A percentile compares a stretch with the other conserved stretches of the same genome.
These are phyloP conservation scores for Pseudocercospora vitis DNA, from an alignment of 2,329 filamentous ascomycete species.

Conservation along the genomic window DNA sequence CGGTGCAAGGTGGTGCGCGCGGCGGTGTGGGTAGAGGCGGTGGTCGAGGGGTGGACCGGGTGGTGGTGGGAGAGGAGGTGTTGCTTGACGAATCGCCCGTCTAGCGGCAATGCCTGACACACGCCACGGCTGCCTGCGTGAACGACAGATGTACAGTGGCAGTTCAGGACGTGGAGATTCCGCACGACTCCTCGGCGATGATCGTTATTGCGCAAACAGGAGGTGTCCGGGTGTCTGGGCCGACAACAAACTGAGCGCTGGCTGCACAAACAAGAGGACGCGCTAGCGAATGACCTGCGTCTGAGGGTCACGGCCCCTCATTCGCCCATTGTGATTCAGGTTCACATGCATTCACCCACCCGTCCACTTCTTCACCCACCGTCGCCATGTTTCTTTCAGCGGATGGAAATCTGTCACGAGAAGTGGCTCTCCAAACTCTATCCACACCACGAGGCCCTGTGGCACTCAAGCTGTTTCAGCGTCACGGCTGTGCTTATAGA, in stretches of 20 bases:
- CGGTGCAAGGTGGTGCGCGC: slow-evolving; percentile 2
- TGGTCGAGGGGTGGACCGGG: neutral
- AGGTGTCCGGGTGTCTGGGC: neutral
- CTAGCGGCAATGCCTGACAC: too few relatives aligned
- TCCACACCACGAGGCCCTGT: too few relatives aligned
- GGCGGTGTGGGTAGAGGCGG: slow-evolving; percentile 1
- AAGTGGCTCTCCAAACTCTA: neutral
- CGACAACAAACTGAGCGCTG: neutral
- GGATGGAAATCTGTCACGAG: slow-evolving; percentile 4
- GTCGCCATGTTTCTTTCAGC: too few relatives aligned
- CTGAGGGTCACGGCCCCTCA: neutral
- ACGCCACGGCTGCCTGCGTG: slow-evolving; percentile 1
- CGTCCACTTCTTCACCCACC: too few relatives aligned
- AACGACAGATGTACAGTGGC: neutral
- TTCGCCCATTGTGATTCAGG: neutral
- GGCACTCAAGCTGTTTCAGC: too few relatives aligned
- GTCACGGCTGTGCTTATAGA: slow-evolving; percentile 4
- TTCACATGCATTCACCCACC: neutral
- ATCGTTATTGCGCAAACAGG: too few relatives aligned
- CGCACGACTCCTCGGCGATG: too few relatives aligned
- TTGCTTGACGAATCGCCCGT: too few relatives aligned
- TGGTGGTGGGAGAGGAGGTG: neutral
- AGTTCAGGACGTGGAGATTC: neutral
- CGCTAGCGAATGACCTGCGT: slow-evolving; percentile 1
- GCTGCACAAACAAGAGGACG: neutral